Evolutionary conservation across 2,329 filamentous ascomycete genomes (phyloP), one percentile per base, ranked within the genome.

Genomic region (Uncinocarpus reesii): DNA sequence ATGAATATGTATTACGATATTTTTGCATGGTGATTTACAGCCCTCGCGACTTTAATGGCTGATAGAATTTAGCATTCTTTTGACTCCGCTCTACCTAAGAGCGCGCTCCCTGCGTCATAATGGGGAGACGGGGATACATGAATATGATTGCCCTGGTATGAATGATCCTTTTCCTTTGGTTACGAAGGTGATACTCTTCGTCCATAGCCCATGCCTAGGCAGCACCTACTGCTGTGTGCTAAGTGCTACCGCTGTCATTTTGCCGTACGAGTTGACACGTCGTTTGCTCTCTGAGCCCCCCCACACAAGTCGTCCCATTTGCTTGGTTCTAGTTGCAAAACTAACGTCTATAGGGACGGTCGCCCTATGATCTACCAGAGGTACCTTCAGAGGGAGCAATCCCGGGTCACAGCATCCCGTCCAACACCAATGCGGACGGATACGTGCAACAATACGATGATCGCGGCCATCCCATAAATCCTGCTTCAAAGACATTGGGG

Each of bases 361-460:
- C 69, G 18, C 68, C 69, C 15, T 71, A 69, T 52, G 67, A 71
- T 55, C 56, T 62, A n/a, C 66, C 67, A 4, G 66, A 69, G 48
- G 53, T 46, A 18, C 50, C 57, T 42, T 47, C 53, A 2, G 50
- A 55, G 10, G 58, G 58, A 6, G 53, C 53, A 31, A 23, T 21
- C 23, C 24, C 15, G 10, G 16, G 13, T 4, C 45, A 52, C 20
- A 55, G 54, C 36, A 56, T 56, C 47, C 52, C 55, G 26, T 60
- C 61, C 8, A 53, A 48, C 42, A 49, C 62, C n/a, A 58, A 65
- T 55, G 59, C 64, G 26, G 67, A 67, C 43, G 60, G 57, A n/a
- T 72, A 73, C 56, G 60, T 68, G 40, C 71, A 74, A 52, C 64
- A 68, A 35, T 74, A 71, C 58, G 69, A 74, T 57, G 61, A 64